Base-by-base conservation (phyloP, 2,329 filamentous ascomycete genomes). In the Colletotrichum sp. region DNA sequence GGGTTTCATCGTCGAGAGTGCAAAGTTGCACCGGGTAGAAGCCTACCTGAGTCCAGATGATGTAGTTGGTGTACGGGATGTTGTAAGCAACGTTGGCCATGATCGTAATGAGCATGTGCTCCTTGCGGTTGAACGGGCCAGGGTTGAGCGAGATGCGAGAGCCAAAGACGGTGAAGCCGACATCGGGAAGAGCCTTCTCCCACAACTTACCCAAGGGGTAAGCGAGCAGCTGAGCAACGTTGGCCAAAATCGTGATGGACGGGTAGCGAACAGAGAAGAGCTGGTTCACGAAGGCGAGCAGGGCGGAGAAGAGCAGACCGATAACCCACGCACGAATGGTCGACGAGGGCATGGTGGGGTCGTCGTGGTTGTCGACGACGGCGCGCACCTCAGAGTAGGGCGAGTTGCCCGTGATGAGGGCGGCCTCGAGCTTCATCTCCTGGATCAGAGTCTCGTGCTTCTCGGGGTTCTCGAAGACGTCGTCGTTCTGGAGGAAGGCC, bases 51-150 rank as follows among this genome's bases (percentile, higher is more conserved):
- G 82, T 82, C 83, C 83, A 85, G 70, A 86, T 83, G 63, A 86
- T 85, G 76, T 84, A 83, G 76, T 82, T 81, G 4, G 85, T 86
- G 76, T 86, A 87, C 0, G 85, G 84, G 7, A 80, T 78, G 68
- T 82, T 82, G 76, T 80, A 84, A 24, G 83, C 82, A 16, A 86
- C 86, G 78, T 91, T 90, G 66, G 90, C 87, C 86, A 88, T 88
- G 77, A 88, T 84, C n/a, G 86, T 86, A 69, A 89, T 85, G 36
- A 90, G 80, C 79, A 86, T 85, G 79, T 90, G 88, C 79, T 90
- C 88, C 78, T 90, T 90, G 77, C 85, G 85, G 76, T 84, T 87
- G 78, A 89, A 89, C 0, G 84, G 84, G 1, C 87, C 86, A 0
- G 87, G 85, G 76, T 88, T 89, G 29, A 88, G 80, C 18, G 80